Conservation (phyloP, 1,284 basidiomycete species). For the Ustilago lituana region DNA sequence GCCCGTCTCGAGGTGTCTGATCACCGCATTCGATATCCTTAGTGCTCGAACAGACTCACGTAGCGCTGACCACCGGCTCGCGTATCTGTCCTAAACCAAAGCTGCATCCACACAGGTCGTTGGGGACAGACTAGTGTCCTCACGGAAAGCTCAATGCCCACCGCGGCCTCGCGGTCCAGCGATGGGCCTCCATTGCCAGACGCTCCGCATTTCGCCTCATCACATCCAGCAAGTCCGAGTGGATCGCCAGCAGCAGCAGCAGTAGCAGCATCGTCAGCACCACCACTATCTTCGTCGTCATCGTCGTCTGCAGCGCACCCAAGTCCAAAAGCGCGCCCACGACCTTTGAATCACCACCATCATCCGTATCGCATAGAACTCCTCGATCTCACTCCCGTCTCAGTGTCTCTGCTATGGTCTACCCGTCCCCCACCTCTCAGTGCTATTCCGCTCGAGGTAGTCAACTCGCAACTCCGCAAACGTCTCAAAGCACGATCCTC, state of each 20-base stretch:
- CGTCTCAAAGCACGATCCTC: conserved; percentile 19
- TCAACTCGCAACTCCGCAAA: conserved; percentile 43
- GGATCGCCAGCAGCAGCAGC: conserved; percentile 14
- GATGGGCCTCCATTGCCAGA: conserved; percentile 36
- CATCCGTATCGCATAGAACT: conserved; percentile 60
- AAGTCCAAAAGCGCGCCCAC: conserved; percentile 30
- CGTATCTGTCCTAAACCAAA: not conserved
- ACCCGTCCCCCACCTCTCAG: conserved; percentile 57
- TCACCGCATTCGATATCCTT: too few relatives aligned
- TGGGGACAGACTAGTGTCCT: conserved; percentile 6
- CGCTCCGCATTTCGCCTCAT: conserved; percentile 1
- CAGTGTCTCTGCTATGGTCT: conserved; percentile 58
- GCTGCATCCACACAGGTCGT: not conserved
- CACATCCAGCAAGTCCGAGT: not conserved
- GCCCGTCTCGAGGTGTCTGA: not conserved
- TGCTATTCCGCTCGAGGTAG: conserved; percentile 43
- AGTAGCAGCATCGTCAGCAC: conserved; percentile 12
- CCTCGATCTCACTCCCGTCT: conserved; percentile 58
- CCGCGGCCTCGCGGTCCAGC: conserved; percentile 44
- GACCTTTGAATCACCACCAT: conserved; percentile 36
- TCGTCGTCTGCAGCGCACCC: conserved; percentile 7
- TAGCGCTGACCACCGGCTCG: too few relatives aligned
- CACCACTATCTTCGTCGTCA: conserved; percentile 3
- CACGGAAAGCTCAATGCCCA: conserved; percentile 27
- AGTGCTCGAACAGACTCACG: too few relatives aligned